These are phyloP conservation scores for Cutaneotrichosporon dermatis DNA, from an alignment of 1,284 basidiomycete genomes.

Conservation along the genomic window DNA sequence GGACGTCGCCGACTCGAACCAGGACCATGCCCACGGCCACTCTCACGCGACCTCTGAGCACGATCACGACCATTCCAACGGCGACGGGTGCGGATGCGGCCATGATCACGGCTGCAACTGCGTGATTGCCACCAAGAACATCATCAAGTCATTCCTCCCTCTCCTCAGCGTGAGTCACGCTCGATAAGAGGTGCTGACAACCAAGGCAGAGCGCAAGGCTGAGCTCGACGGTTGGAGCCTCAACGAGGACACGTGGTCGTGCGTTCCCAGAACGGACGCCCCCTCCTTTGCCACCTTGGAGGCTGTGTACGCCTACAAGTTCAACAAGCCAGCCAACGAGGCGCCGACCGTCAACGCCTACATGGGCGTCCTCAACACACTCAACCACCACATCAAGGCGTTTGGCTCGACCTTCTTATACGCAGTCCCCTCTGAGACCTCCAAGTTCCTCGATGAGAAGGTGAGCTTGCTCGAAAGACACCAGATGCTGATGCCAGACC, in stretches of 20 bases:
- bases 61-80: background rate
- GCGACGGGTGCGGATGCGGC: background rate
- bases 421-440: background rate
- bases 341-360: background rate
- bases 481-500: background rate
- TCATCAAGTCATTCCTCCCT: background rate
- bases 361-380: background rate
- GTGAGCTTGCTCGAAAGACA: background rate
- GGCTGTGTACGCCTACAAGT: background rate
- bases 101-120: background rate
- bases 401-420: background rate
- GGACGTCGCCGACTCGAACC: background rate
- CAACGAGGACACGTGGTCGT: background rate
- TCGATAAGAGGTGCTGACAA: background rate
- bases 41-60: background rate
- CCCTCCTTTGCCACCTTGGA: background rate
- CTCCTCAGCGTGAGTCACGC: background rate
- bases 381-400: background rate
- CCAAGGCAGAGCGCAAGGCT: background rate
- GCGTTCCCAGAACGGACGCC: background rate
- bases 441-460: background rate
- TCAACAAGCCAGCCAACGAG: background rate
- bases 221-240: background rate
- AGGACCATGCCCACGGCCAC: background rate
- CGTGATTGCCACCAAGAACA: background rate